phyloP scores from a whole-genome alignment of 176 grass and related monocot species.

The Oryza glaberrima region DNA sequence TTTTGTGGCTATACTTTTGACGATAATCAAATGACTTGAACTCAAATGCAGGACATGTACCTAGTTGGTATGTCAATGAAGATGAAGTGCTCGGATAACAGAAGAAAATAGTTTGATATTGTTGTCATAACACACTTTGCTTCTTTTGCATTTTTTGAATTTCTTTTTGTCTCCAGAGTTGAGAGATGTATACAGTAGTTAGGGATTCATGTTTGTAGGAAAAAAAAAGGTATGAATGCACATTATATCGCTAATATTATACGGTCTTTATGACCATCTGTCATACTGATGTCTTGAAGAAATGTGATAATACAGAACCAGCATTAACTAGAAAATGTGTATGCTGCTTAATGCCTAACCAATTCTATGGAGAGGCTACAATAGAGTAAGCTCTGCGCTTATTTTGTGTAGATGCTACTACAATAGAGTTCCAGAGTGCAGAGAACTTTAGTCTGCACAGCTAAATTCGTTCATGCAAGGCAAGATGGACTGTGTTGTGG shows the following conservation, averaged over 20 bases:
- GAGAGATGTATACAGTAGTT: conserved; percentile 1
- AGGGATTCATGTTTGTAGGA: conserved; percentile 27
- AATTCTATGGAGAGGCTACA: neutral
- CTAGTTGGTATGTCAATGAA: conserved; percentile 12
- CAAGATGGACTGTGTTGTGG: too few species aligned
- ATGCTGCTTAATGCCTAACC: neutral
- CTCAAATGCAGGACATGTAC: conserved; percentile 12
- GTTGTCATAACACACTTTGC: neutral
- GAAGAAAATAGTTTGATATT: neutral
- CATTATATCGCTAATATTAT: neutral
- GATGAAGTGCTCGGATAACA: neutral
- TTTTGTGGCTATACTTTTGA: conserved; percentile 10
- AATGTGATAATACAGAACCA: conserved; percentile 6
- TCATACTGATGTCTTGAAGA: neutral
- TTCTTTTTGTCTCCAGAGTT: neutral
- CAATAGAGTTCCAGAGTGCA: too few species aligned
- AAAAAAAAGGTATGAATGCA: neutral
- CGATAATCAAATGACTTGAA: neutral
- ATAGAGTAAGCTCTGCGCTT: neutral
- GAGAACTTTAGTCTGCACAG: too few species aligned
- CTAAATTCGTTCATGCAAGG: too few species aligned
- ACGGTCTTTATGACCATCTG: conserved; percentile 4
- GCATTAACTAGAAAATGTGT: neutral
- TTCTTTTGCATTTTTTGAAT: conserved; percentile 1
- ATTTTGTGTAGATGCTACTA: neutral